A percentile compares a stretch with the other conserved stretches of the same genome.
Conservation (phyloP, 106 monocot species). For the Triglochin maritima region DNA sequence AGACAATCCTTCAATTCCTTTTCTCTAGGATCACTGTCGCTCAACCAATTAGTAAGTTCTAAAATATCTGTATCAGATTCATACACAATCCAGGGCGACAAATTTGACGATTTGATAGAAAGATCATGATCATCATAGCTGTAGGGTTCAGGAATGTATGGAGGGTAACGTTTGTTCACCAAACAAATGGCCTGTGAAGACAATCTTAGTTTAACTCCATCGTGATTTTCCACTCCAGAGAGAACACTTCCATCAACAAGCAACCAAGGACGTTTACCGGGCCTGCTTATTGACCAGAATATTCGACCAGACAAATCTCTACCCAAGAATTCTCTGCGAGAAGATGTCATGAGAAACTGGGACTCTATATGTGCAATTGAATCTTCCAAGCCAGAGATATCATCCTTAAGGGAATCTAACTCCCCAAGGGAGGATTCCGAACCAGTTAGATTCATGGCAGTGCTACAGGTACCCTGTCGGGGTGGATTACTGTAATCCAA, state of each 20-base stretch:
- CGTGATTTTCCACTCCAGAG: too few relatives aligned
- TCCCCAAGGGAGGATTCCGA: conserved; percentile 24
- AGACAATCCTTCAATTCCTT: conserved; percentile 74
- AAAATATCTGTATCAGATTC: conserved; percentile 66
- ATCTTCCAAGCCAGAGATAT: conserved; percentile 56
- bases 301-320: conserved; percentile 72
- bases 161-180: too few relatives aligned
- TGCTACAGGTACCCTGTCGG: conserved; percentile 5
- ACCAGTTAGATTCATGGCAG: conserved; percentile 9
- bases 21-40: conserved; percentile 56
- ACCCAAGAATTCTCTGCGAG: conserved; percentile 78
- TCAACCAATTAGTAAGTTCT: conserved; percentile 61
- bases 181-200: too few relatives aligned
- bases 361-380: conserved; percentile 53
- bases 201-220: too few relatives aligned
- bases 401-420: conserved; percentile 41
- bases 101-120: conserved; percentile 5
- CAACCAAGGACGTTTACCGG: conserved; percentile 65
- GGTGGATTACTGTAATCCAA: conserved; percentile 4
- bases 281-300: conserved; percentile 76
- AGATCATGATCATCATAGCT: conserved; percentile 11
- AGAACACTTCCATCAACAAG: conserved; percentile 51
- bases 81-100: conserved; percentile 40
- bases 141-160: too few relatives aligned
- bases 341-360: conserved; percentile 52